A percentile compares a stretch with the other conserved stretches of the same genome.
phyloP scores from a whole-genome alignment of 202 grass and related monocot genomes.

The Sporobolus alterniflorus region DNA sequence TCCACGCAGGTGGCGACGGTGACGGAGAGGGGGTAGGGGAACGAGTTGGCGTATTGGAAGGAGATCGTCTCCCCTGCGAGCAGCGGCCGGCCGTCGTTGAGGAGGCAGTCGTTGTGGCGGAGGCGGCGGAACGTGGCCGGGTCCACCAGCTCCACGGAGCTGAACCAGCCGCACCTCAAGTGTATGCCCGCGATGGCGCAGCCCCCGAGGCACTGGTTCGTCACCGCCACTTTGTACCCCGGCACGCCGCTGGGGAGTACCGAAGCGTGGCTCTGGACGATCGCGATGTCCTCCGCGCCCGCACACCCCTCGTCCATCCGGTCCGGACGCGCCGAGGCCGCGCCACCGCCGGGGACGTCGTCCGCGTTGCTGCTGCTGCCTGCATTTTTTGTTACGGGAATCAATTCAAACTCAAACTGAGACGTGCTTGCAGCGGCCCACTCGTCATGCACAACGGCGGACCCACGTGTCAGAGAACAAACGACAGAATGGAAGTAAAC shows the following conservation, averaged over 20 bases:
- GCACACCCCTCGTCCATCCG: slow-evolving; percentile 57
- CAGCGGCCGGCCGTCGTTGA: slow-evolving; percentile 75
- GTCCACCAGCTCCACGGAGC: slow-evolving; percentile 74
- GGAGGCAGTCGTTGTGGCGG: slow-evolving; percentile 67
- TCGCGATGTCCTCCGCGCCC: slow-evolving; percentile 78
- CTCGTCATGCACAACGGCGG: neutral
- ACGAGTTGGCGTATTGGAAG: slow-evolving; percentile 91
- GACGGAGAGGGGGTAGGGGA: slow-evolving; percentile 67
- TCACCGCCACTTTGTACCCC: slow-evolving; percentile 81
- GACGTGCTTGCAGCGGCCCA: neutral
- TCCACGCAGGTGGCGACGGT: slow-evolving; percentile 62
- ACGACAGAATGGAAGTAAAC: slow-evolving; percentile 23
- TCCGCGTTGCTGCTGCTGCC: no score
- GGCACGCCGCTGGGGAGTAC: slow-evolving; percentile 74
- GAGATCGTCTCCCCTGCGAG: slow-evolving; percentile 61
- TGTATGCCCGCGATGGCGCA: slow-evolving; percentile 75
- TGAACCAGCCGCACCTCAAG: slow-evolving; percentile 89
- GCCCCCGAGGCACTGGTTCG: slow-evolving; percentile 56
- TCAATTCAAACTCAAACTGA: no score
- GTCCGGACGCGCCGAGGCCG: slow-evolving; percentile 20
- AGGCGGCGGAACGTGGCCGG: slow-evolving; percentile 77
- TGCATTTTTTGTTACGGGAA: no score
- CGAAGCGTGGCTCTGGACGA: slow-evolving; percentile 61
- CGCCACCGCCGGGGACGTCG: neutral
- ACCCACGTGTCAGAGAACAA: neutral